Conservation (phyloP, 2,329 filamentous ascomycete species). For the Penicillium sp. region DNA sequence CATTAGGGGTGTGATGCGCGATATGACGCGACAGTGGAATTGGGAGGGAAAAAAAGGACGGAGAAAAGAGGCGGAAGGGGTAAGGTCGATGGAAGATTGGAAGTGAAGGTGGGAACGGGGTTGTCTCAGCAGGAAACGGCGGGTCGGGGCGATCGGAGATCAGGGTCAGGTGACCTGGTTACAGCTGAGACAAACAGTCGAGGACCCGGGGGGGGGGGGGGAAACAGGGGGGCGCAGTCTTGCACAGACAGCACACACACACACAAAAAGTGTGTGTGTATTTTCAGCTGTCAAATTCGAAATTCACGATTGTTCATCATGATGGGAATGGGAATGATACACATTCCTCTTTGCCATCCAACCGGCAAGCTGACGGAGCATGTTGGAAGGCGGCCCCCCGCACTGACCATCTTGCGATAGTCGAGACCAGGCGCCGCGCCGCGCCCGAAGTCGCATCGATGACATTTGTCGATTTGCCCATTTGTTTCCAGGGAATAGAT, state of each 20-base stretch:
- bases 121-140: slow-evolving; percentile 19
- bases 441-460: slow-evolving; percentile 5
- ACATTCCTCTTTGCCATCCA: not conserved
- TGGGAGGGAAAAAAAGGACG: not conserved
- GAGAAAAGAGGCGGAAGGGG: not conserved
- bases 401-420: slow-evolving; percentile 27
- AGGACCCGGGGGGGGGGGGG: slow-evolving; percentile 26
- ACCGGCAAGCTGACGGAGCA: not conserved
- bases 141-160: slow-evolving; percentile 10
- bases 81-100: not conserved
- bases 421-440: slow-evolving; percentile 5
- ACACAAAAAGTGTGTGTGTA: not conserved
- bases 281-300: not conserved
- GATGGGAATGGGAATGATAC: not conserved
- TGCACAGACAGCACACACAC: not conserved
- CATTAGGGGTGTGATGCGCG: slow-evolving; percentile 20
- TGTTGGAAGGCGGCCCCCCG: slow-evolving; percentile 24
- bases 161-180: slow-evolving; percentile 25
- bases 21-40: slow-evolving; percentile 3
- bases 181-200: slow-evolving; percentile 19
- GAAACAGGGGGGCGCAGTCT: slow-evolving; percentile 1
- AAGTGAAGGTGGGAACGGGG: slow-evolving; percentile 1
- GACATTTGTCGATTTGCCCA: slow-evolving; percentile 3
- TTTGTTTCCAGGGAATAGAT: no score
- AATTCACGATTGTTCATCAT: not conserved